Evolutionary conservation across 768 basidiomycete genomes (phyloP), one percentile per base, ranked within the genome.

Genomic region (Pleurotus tuber-regium): DNA sequence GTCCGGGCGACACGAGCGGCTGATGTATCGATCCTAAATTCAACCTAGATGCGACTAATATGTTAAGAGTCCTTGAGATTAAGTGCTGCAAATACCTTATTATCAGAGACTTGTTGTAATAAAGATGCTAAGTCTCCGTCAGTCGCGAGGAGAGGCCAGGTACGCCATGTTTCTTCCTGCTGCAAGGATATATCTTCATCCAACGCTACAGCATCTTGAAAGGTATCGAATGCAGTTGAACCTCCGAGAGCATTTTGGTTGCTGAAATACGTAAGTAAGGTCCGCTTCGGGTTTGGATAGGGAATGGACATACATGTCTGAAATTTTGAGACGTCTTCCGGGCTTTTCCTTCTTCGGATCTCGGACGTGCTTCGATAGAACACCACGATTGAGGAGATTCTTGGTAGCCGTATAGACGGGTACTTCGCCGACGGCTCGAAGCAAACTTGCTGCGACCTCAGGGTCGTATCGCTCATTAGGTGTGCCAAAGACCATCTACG

Each of bases 51-150:
- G 24, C 28, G 14, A 31, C 47, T 59, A 26, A 36, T 33, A 9
- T 49, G 11, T 41, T 19, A 38, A 28, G 16, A 31, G 51, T 46
- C 21, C 39, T 19, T 35, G 14, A 11, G 16, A 10, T 23, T 12
- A 33, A 39, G 1, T 35, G 16, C 4, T 21, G 8, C 30, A 16
- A 70, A 57, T 58, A 85, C 89, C 71, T 86, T 85, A 54, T 84
- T 78, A 52, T 90, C 85, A 0, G 92, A 94, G n/a, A 86, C 82
- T n/a, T 92, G 72, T 54, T 90, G 80, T 26, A 92, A 69, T 53
- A 96, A 66, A 0, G 85, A 80, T 11, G 89, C 87, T 43, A 83
- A 73, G 57, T 94, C 90, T 6, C 94, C 92, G 57, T 92, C 92
- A 2, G 81, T 81, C 3, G 90, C 83, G 25, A 87, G 70, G 40